Evolutionary conservation across 148 eudicot species (phyloP).

Genomic region (Pharnaceum exiguum): DNA sequence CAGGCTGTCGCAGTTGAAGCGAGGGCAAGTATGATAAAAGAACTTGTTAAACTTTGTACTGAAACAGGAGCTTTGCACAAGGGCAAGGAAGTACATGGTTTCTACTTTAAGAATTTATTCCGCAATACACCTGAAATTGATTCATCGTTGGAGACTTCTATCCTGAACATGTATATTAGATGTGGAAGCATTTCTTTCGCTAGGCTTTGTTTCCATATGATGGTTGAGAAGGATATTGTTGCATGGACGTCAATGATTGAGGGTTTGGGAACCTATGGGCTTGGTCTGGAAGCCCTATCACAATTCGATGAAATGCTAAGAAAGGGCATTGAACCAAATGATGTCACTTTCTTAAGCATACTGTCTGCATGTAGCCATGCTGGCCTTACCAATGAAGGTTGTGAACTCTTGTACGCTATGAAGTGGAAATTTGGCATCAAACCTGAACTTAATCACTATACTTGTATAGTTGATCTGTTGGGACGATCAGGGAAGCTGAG

Average conservation of each 20-base stretch:
- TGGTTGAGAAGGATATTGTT: slow-evolving; percentile 28
- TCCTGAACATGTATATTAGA: slow-evolving; percentile 22
- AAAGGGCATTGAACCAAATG: slow-evolving; percentile 41
- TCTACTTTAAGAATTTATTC: slow-evolving; percentile 22
- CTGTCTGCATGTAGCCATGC: slow-evolving; percentile 58
- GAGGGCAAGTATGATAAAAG: slow-evolving; percentile 21
- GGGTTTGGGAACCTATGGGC: slow-evolving; percentile 42
- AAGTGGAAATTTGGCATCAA: slow-evolving; percentile 32
- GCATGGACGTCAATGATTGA: slow-evolving; percentile 64
- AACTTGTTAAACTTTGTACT: slow-evolving; percentile 34
- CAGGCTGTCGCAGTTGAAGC: slow-evolving; percentile 16
- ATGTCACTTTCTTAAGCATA: slow-evolving; percentile 38
- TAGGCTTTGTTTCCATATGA: slow-evolving; percentile 22
- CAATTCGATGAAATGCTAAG: slow-evolving; percentile 34
- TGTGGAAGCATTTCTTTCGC: slow-evolving; percentile 27
- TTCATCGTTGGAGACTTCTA: slow-evolving; percentile 16
- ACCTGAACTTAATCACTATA: slow-evolving; percentile 40
- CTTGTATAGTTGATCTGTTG: slow-evolving; percentile 43
- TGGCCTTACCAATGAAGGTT: slow-evolving; percentile 42
- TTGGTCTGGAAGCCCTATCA: slow-evolving; percentile 34
- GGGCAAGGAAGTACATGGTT: slow-evolving; percentile 51
- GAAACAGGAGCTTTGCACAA: slow-evolving; percentile 38
- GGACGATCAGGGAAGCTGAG: slow-evolving; percentile 41
- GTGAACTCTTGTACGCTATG: slow-evolving; percentile 35
- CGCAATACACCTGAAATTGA: slow-evolving; percentile 8